Percentiles rank a stretch among this genome's conserved stretches.
Evolutionary conservation across 179 eudicot genomes (phyloP).

Genomic region (Gypsophila paniculata): DNA sequence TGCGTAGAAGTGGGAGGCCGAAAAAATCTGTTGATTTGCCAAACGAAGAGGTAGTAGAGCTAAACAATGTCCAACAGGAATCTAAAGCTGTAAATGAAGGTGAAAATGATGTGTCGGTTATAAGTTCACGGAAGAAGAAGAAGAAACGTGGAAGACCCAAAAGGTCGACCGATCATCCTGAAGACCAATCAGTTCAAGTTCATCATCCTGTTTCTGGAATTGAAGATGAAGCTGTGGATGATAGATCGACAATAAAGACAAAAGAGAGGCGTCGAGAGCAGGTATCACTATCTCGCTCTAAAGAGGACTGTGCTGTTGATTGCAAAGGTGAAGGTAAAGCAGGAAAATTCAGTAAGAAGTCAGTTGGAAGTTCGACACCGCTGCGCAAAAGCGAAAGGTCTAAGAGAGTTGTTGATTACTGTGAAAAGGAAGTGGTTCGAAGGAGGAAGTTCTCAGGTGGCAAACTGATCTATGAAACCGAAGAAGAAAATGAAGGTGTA

Average conservation of each 20-base stretch:
- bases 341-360: constrained; percentile 9
- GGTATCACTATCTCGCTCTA: not conserved
- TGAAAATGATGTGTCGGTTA: constrained; percentile 15
- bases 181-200: constrained; percentile 12
- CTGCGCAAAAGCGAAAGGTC: constrained; percentile 34
- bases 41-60: constrained; percentile 12
- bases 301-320: constrained; percentile 3
- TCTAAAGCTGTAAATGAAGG: constrained; percentile 2
- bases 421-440: constrained; percentile 20
- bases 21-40: constrained; percentile 15
- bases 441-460: constrained; percentile 16
- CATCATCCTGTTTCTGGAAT: constrained; percentile 18
- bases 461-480: constrained; percentile 9
- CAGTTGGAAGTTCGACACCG: constrained; percentile 18
- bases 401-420: constrained; percentile 18
- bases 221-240: constrained; percentile 15
- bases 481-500: constrained; percentile 11
- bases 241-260: not conserved
- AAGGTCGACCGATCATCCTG: constrained; percentile 9
- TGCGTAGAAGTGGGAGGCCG: constrained; percentile 15
- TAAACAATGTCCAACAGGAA: constrained; percentile 14
- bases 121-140: constrained; percentile 26
- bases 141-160: constrained; percentile 52
- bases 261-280: constrained; percentile 19
- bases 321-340: constrained; percentile 11